Percentiles rank a stretch among this genome's conserved stretches.
Conservation (phyloP, 2,329 filamentous ascomycete genomes). For the Cercospora sp. region DNA sequence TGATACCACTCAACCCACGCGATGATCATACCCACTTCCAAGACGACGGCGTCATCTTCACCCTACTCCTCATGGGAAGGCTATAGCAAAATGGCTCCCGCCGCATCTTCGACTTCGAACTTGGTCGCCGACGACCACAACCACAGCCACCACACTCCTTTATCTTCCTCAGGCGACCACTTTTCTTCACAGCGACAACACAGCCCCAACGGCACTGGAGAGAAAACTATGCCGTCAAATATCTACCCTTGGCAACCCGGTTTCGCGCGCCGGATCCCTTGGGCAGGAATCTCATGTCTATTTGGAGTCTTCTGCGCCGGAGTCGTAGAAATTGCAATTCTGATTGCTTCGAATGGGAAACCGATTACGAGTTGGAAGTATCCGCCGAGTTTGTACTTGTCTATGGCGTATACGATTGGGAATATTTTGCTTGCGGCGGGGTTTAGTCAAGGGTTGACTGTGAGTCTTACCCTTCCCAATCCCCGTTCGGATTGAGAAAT, state of each 20-base stretch:
- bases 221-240: not conserved
- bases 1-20: not conserved
- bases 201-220: not conserved
- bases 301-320: slow-evolving; percentile 19
- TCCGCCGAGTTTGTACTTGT: slow-evolving; percentile 23
- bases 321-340: slow-evolving; percentile 19
- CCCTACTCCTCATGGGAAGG: not conserved
- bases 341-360: slow-evolving; percentile 16
- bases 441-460: slow-evolving; percentile 22
- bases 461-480: not conserved
- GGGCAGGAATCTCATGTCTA: slow-evolving; percentile 19
- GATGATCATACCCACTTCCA: not conserved
- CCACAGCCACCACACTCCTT: not conserved
- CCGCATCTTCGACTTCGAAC: not conserved
- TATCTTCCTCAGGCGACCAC: not conserved
- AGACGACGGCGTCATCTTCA: not conserved
- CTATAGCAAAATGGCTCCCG: not conserved
- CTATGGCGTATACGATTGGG: slow-evolving; percentile 22
- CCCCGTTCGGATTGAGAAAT: not conserved
- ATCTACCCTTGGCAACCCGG: slow-evolving; percentile 24
- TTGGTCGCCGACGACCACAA: not conserved
- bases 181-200: not conserved
- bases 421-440: slow-evolving; percentile 22
- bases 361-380: slow-evolving; percentile 22
- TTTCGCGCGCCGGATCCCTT: slow-evolving; percentile 17